Evolutionary conservation across 208 protist species (phyloP), one percentile per base, ranked within the genome.

Genomic region (Wallacemonas sp.): DNA sequence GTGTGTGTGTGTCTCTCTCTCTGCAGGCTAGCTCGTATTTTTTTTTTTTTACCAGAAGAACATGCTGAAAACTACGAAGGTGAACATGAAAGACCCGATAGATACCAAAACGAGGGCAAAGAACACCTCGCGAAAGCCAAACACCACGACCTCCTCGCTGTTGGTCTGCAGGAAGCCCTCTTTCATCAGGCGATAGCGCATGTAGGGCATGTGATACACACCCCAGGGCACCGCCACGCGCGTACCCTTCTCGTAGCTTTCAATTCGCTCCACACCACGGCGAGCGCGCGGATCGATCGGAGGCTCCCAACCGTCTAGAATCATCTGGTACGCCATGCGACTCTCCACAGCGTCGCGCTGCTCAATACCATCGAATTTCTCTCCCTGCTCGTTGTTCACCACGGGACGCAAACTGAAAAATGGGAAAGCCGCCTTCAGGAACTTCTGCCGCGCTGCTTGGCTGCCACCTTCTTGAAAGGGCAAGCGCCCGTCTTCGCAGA

Each of bases 171-270:
- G 45, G 62, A 82, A 95, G 51, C 89, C 89, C 30, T 90, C 68
- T 54, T 83, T 76, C 42, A 72, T 66, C 22, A 95, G 70, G 9
- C 77, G 80, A 45, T 95, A 84, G 55, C 75, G 80, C 62, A 95
- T 90, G 73, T 95, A 95, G 14, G 82, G 84, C 49, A 91, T 81
- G 69, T 95, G 89, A 30, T 91, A 95, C 38, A 95, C 84, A 17
- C 86, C 84, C 86, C 89, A 95, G 12, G 89, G 85, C 30, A 87
- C 78, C 15, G 65, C 79, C 15, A 88, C 79, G 0, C 73, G 67
- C 1, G 77, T 90, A 44, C 66, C 74, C n/a, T 82, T 74, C n/a
- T 80, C 45, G 68, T 95, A 95, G 11, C 59, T 74, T 30, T 81
- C 84, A 53, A 95, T 91, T 53, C 89, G 80, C 65, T 87, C 83